These are phyloP conservation scores for Pisolithus marmoratus DNA, from an alignment of 768 basidiomycete genomes.

Conservation along the genomic window DNA sequence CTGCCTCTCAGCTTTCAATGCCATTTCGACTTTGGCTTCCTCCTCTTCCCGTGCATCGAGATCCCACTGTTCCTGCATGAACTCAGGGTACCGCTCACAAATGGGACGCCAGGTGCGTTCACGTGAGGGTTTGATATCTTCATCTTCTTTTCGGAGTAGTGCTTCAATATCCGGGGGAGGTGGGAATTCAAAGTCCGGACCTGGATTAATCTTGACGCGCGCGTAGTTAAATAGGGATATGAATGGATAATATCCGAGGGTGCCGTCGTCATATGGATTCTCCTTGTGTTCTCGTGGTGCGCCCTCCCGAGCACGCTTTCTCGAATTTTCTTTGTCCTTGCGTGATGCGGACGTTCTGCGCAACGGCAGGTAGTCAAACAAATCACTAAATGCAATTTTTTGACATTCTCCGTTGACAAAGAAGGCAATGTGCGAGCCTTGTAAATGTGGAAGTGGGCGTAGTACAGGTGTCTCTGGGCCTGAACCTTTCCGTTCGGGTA, in stretches of 20 bases:
- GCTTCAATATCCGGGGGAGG: constrained; percentile 77
- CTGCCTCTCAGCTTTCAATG: constrained; percentile 41
- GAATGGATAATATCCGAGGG: constrained; percentile 93
- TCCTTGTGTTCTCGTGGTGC: constrained; percentile 67
- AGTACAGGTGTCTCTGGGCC: constrained; percentile 35
- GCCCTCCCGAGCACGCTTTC: constrained; percentile 57
- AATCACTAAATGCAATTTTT: constrained; percentile 76
- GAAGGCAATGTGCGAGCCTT: constrained; percentile 75
- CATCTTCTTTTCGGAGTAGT: constrained; percentile 38
- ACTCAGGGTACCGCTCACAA: constrained; percentile 81
- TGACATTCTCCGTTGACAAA: constrained; percentile 89
- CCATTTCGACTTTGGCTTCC: constrained; percentile 45
- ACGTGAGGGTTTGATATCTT: constrained; percentile 23
- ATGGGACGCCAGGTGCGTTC: constrained; percentile 68
- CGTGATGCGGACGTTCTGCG: constrained; percentile 54
- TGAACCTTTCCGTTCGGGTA: constrained; percentile 49
- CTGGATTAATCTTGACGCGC: constrained; percentile 78
- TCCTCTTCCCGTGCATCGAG: constrained; percentile 75
- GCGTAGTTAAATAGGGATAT: constrained; percentile 92
- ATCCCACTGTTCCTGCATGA: constrained; percentile 74
- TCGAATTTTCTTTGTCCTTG: constrained; percentile 45
- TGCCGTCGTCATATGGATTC: constrained; percentile 90
- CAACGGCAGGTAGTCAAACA: constrained; percentile 88
- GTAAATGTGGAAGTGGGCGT: constrained; percentile 64
- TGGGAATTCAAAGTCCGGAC: constrained; percentile 77